A percentile compares a stretch with the other conserved stretches of the same genome.
Conservation (phyloP, 257 asterid species). For the Solanum ossicruentum region DNA sequence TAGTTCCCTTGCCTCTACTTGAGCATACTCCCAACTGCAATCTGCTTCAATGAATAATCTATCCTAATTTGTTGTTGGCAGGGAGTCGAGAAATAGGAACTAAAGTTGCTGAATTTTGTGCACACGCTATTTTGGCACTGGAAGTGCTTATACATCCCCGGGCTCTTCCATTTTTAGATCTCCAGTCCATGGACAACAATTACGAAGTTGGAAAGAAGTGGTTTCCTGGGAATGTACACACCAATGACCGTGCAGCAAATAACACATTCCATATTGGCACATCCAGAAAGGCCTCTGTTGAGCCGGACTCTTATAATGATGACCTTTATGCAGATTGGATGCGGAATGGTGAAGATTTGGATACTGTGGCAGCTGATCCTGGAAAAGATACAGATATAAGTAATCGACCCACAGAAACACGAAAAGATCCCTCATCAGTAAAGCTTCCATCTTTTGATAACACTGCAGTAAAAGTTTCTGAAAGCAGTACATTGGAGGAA, state of each 20-base stretch:
- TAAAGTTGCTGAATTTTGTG: conserved; percentile 40
- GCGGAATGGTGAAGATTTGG: conserved; percentile 25
- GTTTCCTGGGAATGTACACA: conserved; percentile 7
- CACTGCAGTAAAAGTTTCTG: neutral
- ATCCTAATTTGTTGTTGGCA: conserved; percentile 2
- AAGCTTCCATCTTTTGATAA: conserved; percentile 6
- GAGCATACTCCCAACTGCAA: neutral
- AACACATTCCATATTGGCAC: conserved; percentile 11
- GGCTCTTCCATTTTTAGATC: conserved; percentile 41
- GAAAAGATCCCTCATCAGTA: neutral
- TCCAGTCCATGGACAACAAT: conserved; percentile 5
- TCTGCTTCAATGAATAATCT: neutral
- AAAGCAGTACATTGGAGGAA: neutral
- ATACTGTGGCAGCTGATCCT: conserved; percentile 14
- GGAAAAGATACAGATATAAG: conserved; percentile 4
- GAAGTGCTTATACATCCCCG: conserved; percentile 76
- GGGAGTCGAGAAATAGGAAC: conserved; percentile 57
- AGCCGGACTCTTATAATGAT: conserved; percentile 38
- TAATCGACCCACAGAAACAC: conserved; percentile 4
- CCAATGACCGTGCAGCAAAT: conserved; percentile 8
- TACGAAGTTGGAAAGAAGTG: conserved; percentile 15
- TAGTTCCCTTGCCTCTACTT: neutral
- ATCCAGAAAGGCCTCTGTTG: conserved; percentile 14
- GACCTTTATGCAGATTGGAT: conserved; percentile 48
- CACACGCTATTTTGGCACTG: conserved; percentile 55